Base-by-base conservation (phyloP, 2,329 filamentous ascomycete species). In the Pseudogymnoascus sp. region DNA sequence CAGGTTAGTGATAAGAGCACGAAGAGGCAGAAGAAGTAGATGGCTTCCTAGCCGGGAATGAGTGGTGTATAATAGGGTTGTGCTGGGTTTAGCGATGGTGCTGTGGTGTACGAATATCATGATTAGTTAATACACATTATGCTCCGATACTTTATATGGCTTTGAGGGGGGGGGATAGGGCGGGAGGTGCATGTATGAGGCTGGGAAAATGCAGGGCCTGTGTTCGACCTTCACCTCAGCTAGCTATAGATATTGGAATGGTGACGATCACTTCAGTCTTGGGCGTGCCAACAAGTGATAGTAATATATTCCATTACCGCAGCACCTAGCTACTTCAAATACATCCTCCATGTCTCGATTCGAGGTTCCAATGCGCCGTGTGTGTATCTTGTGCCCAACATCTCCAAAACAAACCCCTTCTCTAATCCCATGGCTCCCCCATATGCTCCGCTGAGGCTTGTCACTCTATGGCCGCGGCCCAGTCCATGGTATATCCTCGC, bases 1-100 rank as follows among this genome's bases (percentile, higher is more conserved):
- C 78, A 80, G 15, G 78, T 78, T 5, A 91, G 88, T 73, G 87
- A 91, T 64, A 81, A 81, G 72, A 80, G 78, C 68, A 71, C 73
- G 7, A 83, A 82, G 71, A 76, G 79, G 62, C 78, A 80, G 70
- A 79, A 76, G 69, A 80, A 79, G 47, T 53, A 53, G 47, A 10
- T 31, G 23, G 5, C 15, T 53, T 53, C 23, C 1, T 53, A 2
- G 2, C 1, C 7, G 26, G 15, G 15, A 9, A 3, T 13, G 15
- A 13, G 26, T n/a, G 47, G 7, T 53, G 47, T 53, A 53, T 53
- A 53, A 53, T 53, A 53, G 7, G 15, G 15, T 11, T 53, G 15
- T 53, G 26, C 26, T 53, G 47, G 47, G 47, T 28, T 53, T 53
- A 53, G 47, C 47, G 47, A 53, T 17, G 47, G 47, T 53, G 23